Conservation (phyloP, 2,329 filamentous ascomycete genomes). For the Sarocladiaceae sp. region DNA sequence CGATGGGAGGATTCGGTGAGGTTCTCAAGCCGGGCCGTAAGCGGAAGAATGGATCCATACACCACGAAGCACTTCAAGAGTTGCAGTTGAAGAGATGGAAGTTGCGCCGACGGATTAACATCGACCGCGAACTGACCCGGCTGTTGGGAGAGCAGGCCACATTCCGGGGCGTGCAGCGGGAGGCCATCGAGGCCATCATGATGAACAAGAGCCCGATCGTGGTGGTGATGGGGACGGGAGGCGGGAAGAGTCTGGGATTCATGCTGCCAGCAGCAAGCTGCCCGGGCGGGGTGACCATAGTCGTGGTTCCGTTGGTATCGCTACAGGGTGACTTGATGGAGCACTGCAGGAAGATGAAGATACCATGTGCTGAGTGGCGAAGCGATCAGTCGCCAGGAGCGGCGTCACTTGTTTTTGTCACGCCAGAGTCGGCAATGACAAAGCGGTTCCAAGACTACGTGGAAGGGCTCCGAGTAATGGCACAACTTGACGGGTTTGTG, state of each 20-base stretch:
- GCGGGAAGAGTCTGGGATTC: conserved; percentile 14
- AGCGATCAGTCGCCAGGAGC: not conserved
- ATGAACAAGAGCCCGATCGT: conserved; percentile 8
- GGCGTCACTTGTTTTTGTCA: conserved; percentile 1
- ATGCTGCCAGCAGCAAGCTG: conserved; percentile 11
- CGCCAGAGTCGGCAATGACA: not conserved
- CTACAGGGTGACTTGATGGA: conserved; percentile 3
- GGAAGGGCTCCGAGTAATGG: not conserved
- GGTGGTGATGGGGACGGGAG: conserved; percentile 10
- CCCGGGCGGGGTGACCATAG: conserved; percentile 4
- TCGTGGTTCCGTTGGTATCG: conserved; percentile 7
- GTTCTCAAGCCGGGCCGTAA: not conserved
- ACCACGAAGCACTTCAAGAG: not conserved
- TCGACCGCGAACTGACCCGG: not conserved
- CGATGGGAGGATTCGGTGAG: not conserved
- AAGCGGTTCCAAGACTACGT: conserved; percentile 8
- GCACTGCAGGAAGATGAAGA: not conserved
- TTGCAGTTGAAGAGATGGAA: not conserved
- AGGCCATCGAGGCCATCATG: conserved; percentile 8
- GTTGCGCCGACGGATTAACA: not conserved
- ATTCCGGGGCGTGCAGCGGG: conserved; percentile 10
- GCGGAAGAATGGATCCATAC: not conserved
- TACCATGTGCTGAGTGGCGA: not conserved
- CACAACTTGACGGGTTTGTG: not conserved
- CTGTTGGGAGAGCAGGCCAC: not conserved